These are phyloP conservation scores for Cydonia oblonga DNA, from an alignment of 331 rosid genomes.

Conservation along the genomic window DNA sequence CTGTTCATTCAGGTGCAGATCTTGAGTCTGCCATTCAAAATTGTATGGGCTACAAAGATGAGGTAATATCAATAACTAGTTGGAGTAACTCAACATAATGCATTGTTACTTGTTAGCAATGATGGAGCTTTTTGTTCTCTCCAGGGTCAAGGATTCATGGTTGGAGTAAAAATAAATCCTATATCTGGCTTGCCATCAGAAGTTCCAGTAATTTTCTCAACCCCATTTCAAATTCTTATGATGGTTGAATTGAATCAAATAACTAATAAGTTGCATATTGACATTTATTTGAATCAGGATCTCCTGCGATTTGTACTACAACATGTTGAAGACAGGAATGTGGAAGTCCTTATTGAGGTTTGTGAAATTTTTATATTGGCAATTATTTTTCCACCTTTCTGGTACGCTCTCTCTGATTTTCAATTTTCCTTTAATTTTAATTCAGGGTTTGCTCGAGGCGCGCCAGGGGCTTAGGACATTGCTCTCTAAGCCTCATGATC, in stretches of 20 bases:
- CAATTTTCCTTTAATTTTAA: conserved; percentile 3
- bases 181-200: conserved; percentile 85
- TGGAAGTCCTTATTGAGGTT: conserved; percentile 81
- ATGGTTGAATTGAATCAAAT: not conserved
- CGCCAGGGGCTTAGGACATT: conserved; percentile 70
- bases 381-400: not conserved
- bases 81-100: conserved; percentile 3
- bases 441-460: conserved; percentile 88
- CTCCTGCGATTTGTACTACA: conserved; percentile 61
- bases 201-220: conserved; percentile 51
- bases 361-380: conserved; percentile 12
- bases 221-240: conserved; percentile 13
- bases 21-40: conserved; percentile 79
- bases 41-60: conserved; percentile 79
- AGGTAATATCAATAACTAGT: conserved; percentile 42
- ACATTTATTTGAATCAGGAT: conserved; percentile 33
- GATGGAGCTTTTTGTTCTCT: conserved; percentile 17
- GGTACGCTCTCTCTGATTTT: not conserved
- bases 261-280: conserved; percentile 9
- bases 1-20: conserved; percentile 97
- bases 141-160: conserved; percentile 99
- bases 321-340: conserved; percentile 64
- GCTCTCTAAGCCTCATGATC: conserved; percentile 59
- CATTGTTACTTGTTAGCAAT: conserved; percentile 10
- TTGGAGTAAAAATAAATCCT: conserved; percentile 87